These are phyloP conservation scores for Beta vulgaris DNA, from an alignment of 148 eudicot genomes.

Conservation along the genomic window DNA sequence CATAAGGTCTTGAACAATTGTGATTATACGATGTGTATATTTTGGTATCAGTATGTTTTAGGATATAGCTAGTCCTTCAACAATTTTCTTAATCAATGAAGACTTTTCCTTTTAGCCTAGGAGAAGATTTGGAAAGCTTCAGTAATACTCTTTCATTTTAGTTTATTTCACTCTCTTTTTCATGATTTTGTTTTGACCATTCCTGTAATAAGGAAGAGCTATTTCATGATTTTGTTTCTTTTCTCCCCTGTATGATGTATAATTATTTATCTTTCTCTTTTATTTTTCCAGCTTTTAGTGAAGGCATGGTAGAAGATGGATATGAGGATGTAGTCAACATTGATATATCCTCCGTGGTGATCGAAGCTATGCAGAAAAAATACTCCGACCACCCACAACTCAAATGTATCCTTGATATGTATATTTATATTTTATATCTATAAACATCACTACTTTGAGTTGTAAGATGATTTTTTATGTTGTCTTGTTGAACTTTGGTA, in stretches of 20 bases:
- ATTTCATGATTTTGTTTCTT: neutral
- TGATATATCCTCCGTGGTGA: conserved; percentile 82
- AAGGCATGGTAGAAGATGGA: conserved; percentile 80
- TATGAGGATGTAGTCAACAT: conserved; percentile 66
- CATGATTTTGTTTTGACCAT: neutral
- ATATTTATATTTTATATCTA: neutral
- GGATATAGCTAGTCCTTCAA: neutral
- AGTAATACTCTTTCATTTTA: neutral
- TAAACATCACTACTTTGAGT: neutral
- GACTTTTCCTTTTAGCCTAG: neutral
- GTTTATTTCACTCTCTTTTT: neutral
- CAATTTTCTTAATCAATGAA: neutral
- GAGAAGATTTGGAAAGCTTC: neutral
- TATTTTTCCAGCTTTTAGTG: conserved; percentile 66
- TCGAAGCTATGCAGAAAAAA: conserved; percentile 74
- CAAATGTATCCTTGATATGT: conserved; percentile 51
- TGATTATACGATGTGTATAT: neutral
- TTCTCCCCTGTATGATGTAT: neutral
- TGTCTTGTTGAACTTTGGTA: neutral
- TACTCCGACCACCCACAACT: conserved; percentile 50
- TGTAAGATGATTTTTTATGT: neutral
- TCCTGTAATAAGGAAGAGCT: neutral
- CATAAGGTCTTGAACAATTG: too few relatives aligned
- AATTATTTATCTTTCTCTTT: neutral
- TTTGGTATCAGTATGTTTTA: neutral